Evolutionary conservation across 352 stramenopile species (phyloP), one percentile per base, ranked within the genome.

Genomic region (Globisporangium apiculatum): DNA sequence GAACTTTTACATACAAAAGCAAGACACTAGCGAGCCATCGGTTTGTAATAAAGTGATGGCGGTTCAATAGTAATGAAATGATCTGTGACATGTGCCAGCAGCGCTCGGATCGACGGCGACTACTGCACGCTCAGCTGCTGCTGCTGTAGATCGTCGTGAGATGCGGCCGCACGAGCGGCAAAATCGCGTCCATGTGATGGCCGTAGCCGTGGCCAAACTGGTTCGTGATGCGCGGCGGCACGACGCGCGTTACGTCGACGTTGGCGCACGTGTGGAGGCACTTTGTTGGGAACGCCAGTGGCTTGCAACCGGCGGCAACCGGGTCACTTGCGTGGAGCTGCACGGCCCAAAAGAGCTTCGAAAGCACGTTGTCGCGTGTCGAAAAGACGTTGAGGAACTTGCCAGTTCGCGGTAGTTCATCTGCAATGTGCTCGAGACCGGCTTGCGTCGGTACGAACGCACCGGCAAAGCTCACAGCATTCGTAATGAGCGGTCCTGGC

Each of bases 381-480:
- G 84, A 94, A 56, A 79, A 94, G 7, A 94, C 80, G 69, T 92
- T 94, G 58, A 94, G 45, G 55, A 94, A 78, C 61, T 71, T 76
- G 15, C 79, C 79, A 5, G 50, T 41, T 7, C 50, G 58, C 36
- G 76, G 63, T 5, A 91, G 64, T 4, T 73, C 71, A 4, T 56
- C 42, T 1, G 64, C 54, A 48, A 91, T 63, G 24, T 61, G 68
- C 15, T 63, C 59, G 14, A 91, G 58, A 1, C 62, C 75, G 24
- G 75, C 41, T 1, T 64, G 11, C 14, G 64, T 68, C 8, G 75
- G 76, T 10, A 87, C 65, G 57, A 90, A 89, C 0, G 84, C 84
- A 8, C 72, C 84, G 8, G 79, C 84, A 54, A 92, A 91, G 53
- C 85, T 81, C 38, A 91, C 62, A 35, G 74, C 82, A 49, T 74